Evolutionary conservation across 1,284 basidiomycete genomes (phyloP).

Genomic region (Cutaneotrichosporon sp.): DNA sequence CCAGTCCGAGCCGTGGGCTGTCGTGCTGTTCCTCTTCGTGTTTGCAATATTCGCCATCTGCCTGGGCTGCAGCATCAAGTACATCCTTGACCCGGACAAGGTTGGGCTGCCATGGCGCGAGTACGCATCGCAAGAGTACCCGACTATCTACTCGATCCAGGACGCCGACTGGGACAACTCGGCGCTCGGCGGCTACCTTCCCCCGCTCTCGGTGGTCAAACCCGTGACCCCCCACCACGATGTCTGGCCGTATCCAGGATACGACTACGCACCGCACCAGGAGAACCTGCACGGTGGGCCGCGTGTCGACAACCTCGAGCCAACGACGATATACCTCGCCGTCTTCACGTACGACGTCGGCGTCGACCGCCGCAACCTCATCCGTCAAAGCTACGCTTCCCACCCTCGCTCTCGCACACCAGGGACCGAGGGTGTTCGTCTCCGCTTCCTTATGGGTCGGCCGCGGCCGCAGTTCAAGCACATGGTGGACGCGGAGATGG

Average conservation of each 20-base stretch:
- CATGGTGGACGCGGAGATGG: conserved; percentile 83
- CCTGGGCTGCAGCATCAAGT: conserved; percentile 65
- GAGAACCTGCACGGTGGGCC: conserved; percentile 25
- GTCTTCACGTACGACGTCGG: conserved; percentile 88
- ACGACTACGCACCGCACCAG: conserved; percentile 25
- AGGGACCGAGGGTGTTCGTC: conserved; percentile 78
- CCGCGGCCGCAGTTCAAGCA: conserved; percentile 78
- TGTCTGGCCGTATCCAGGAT: conserved; percentile 43
- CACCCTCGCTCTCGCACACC: conserved; percentile 76
- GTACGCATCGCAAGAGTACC: conserved; percentile 71
- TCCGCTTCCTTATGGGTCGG: conserved; percentile 88
- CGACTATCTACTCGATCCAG: conserved; percentile 47
- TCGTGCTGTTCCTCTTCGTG: not conserved
- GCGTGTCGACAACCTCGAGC: conserved; percentile 68
- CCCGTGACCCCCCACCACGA: conserved; percentile 47
- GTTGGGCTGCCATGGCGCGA: conserved; percentile 89
- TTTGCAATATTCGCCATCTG: conserved; percentile 4
- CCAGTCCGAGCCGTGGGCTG: conserved; percentile 2
- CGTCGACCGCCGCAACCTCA: conserved; percentile 81
- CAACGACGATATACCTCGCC: conserved; percentile 85
- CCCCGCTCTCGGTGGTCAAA: conserved; percentile 23
- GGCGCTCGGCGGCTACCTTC: conserved; percentile 1
- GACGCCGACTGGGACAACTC: conserved; percentile 10
- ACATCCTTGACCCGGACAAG: conserved; percentile 94
- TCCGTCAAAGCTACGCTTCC: conserved; percentile 85